Percentiles rank a stretch among this genome's conserved stretches.
phyloP scores from a whole-genome alignment of 73 alveolate species.

The Diophrys appendiculata region DNA sequence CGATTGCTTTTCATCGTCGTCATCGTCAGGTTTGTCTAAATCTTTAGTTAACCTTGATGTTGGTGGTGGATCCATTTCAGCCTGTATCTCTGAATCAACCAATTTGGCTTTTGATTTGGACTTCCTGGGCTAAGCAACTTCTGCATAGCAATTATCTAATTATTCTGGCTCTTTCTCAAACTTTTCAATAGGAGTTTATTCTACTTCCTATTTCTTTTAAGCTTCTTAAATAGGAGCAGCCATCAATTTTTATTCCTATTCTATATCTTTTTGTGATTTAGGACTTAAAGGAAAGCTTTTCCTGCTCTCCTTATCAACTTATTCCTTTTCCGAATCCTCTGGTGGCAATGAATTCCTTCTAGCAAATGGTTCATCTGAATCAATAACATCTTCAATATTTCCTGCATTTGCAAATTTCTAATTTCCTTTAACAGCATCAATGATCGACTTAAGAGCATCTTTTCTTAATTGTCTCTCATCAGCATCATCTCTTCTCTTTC shows the following conservation, averaged over 20 bases:
- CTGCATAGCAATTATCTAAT: neutral
- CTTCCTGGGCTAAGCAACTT: neutral
- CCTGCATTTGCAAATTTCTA: slow-evolving; percentile 34
- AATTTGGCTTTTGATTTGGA: too few species aligned
- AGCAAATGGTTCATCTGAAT: slow-evolving; percentile 1
- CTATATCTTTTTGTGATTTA: neutral
- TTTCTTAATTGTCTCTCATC: slow-evolving; percentile 17
- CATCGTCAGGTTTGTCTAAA: neutral
- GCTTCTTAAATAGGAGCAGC: neutral
- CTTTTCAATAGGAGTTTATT: neutral
- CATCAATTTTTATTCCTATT: neutral
- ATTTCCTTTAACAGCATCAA: slow-evolving; percentile 31
- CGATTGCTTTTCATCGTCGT: neutral
- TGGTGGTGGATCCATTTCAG: neutral
- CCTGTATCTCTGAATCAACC: neutral
- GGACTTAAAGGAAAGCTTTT: neutral
- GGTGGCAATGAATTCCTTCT: slow-evolving; percentile 30
- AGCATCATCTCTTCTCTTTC: neutral
- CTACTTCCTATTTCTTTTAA: neutral
- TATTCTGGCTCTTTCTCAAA: neutral
- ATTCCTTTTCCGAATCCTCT: slow-evolving; percentile 6
- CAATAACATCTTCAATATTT: slow-evolving; percentile 28
- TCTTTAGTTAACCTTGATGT: neutral
- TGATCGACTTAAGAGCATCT: slow-evolving; percentile 46
- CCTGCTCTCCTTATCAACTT: neutral